These are phyloP conservation scores for sweet orange (Citrus sinensis) DNA, from an alignment of 345 rosid genomes.

Conservation along the genomic window DVS_A1.0 CM039164.1:975501-976000, in stretches of 20 bases:
- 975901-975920: conserved; percentile 85
- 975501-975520: conserved; percentile 91
- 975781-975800: conserved; percentile 66
- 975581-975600: conserved; percentile 79
- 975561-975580: conserved; percentile 78
- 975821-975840: conserved; percentile 81
- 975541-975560: conserved; percentile 58
- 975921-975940: conserved; percentile 62
- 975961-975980: conserved; percentile 2
- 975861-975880: conserved; percentile 83
- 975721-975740: conserved; percentile 90
- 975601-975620: conserved; percentile 32
- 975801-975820: conserved; percentile 88
- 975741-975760: conserved; percentile 80
- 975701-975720: conserved; percentile 82
- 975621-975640: neutral
- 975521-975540: conserved; percentile 72
- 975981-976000: conserved; percentile 8
- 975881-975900: conserved; percentile 87
- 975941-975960: conserved; percentile 55
- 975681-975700: conserved; percentile 62
- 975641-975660: neutral
- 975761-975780: conserved; percentile 61
- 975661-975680: neutral
- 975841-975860: conserved; percentile 89